phyloP scores from a whole-genome alignment of 1,284 basidiomycete genomes.

The Schizopora paradoxa region DNA sequence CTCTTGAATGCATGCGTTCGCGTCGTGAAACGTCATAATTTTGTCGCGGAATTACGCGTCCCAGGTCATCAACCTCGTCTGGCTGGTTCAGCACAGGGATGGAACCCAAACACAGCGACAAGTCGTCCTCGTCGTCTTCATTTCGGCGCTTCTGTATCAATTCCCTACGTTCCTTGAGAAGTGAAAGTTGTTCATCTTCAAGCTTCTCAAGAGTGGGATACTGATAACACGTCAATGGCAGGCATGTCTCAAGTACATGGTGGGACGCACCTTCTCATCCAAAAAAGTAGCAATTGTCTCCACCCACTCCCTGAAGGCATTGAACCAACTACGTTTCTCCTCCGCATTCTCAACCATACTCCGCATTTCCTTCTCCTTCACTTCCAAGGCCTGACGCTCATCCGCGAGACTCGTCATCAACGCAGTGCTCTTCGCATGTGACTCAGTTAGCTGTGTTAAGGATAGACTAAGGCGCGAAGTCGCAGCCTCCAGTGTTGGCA shows the following conservation, averaged over 20 bases:
- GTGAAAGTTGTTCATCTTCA: conserved; percentile 74
- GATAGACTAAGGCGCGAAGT: conserved; percentile 57
- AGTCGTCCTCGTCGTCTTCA: conserved; percentile 79
- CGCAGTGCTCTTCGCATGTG: conserved; percentile 62
- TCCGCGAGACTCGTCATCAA: conserved; percentile 56
- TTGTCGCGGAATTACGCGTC: conserved; percentile 43
- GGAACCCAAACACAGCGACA: conserved; percentile 67
- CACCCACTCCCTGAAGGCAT: conserved; percentile 79
- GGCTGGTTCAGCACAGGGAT: conserved; percentile 32
- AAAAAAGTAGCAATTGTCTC: conserved; percentile 85
- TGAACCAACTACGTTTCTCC: conserved; percentile 83
- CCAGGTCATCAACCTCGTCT: conserved; percentile 62
- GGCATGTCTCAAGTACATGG: conserved; percentile 1
- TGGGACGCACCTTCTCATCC: conserved; percentile 75
- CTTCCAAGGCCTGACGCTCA: conserved; percentile 68
- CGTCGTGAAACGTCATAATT: conserved; percentile 43
- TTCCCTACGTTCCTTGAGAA: conserved; percentile 69
- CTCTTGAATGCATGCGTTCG: conserved; percentile 51
- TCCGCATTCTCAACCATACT: conserved; percentile 77
- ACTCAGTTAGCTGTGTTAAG: conserved; percentile 62
- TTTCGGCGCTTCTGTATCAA: conserved; percentile 64
- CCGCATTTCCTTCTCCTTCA: conserved; percentile 75
- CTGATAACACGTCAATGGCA: conserved; percentile 34
- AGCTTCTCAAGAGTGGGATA: conserved; percentile 80
- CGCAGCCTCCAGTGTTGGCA: conserved; percentile 54